phyloP scores from a whole-genome alignment of 768 basidiomycete species.

The Rhodotorula diobovata region DNA sequence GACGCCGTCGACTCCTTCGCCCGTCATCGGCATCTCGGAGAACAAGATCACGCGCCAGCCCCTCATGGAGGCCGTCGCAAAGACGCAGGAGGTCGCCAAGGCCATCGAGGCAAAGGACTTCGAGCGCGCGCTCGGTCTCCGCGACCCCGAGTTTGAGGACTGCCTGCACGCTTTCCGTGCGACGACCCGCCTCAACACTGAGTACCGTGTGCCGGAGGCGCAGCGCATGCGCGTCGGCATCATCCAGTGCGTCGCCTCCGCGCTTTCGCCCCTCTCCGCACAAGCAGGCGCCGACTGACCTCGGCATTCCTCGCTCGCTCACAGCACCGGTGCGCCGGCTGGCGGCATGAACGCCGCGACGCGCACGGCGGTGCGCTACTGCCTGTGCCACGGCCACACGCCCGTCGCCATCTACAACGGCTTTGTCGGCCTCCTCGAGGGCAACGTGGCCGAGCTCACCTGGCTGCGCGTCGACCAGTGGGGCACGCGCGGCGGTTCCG shows the following conservation, averaged over 20 bases:
- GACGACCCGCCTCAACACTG: constrained; percentile 61
- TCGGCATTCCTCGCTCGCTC: not conserved
- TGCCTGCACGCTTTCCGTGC: constrained; percentile 76
- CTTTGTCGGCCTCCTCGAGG: constrained; percentile 88
- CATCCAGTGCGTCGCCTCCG: constrained; percentile 46
- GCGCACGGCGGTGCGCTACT: constrained; percentile 88
- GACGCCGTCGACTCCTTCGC: constrained; percentile 83
- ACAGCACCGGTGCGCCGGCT: constrained; percentile 89
- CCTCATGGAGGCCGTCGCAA: constrained; percentile 84
- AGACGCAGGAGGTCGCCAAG: constrained; percentile 78
- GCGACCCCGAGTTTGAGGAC: constrained; percentile 88
- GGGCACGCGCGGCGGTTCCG: constrained; percentile 93
- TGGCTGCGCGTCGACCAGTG: constrained; percentile 98
- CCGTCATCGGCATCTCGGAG: constrained; percentile 93
- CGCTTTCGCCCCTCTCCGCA: too few species aligned
- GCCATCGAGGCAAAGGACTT: constrained; percentile 82
- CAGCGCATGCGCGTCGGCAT: constrained; percentile 51
- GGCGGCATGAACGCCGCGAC: constrained; percentile 99
- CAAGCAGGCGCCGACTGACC: not conserved
- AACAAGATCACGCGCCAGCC: constrained; percentile 92
- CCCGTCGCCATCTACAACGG: constrained; percentile 93
- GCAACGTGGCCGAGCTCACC: constrained; percentile 74
- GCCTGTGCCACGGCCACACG: constrained; percentile 74
- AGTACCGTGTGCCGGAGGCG: constrained; percentile 55
- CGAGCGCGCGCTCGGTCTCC: constrained; percentile 73